Evolutionary conservation across 345 rosid species (phyloP), one percentile per base, ranked within the genome.

Genomic region (Noccaea caerulescens): DNA sequence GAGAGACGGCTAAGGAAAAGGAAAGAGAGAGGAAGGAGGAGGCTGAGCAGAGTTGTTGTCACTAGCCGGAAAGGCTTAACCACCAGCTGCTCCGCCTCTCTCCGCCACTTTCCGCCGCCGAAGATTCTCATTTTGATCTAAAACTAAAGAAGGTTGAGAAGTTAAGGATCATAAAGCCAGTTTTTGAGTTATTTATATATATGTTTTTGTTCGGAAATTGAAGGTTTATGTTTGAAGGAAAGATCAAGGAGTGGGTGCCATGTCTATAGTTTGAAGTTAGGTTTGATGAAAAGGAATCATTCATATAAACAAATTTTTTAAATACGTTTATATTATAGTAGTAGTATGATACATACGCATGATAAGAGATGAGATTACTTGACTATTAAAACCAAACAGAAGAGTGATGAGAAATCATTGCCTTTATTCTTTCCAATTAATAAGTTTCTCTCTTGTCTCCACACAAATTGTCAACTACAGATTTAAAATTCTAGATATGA

Each of bases 11-110:
- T 83, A 1, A 90, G 65, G 34, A 86, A 82, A 23, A 90, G 89
- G 66, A 88, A 90, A 4, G 92, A 86, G 14, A 90, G 89, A 7
- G 97, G 97, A 44, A 86, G 82, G 49, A 85, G 80, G 53, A 85
- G 87, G 68, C 84, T 83, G 55, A 88, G 85, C 45, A 88, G 89
- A 45, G 82, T 78, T 46, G 76, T 62, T 23, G 87, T 76, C 58
- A 84, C n/a, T 75, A 83, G 34, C 53, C 81, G 80, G 63, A 90
- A 84, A 9, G 81, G 76, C 58, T 81, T 76, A 12, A 53, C 63
- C 44, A 79, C 20, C 52, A 69, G 25, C 37, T 60, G 62, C 73
- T 59, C 79, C 45, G 59, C 67, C 71, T 63, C 66, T 57, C 49
- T 63, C 55, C 33, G 14, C 75, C 79, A 69, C 62, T 63, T 69